Percentiles rank a stretch among this genome's conserved stretches.
Conservation (phyloP, 2,329 filamentous ascomycete species). For the Colletotrichum cereale region DNA sequence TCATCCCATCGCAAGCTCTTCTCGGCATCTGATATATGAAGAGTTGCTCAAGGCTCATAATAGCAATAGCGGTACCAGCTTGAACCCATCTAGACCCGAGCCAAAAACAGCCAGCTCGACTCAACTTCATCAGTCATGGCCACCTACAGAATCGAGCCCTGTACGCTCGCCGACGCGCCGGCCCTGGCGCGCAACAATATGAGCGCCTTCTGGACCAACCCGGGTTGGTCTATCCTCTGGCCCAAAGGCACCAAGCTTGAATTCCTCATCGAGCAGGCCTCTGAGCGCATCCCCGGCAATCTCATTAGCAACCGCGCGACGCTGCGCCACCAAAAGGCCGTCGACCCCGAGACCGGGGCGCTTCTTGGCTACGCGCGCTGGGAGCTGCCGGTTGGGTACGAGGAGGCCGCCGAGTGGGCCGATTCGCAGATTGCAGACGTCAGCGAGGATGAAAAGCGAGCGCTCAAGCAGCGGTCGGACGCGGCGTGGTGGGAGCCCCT, state of each 20-base stretch:
- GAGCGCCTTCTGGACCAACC: slow-evolving; percentile 44
- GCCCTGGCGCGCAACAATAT: slow-evolving; percentile 45
- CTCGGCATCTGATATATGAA: not conserved
- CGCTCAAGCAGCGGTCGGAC: slow-evolving; percentile 24
- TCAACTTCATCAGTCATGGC: not conserved
- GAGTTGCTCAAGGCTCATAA: no score
- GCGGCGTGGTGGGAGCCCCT: slow-evolving; percentile 36
- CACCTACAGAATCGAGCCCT: slow-evolving; percentile 30
- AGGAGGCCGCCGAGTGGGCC: slow-evolving; percentile 31
- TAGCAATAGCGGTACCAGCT: not conserved
- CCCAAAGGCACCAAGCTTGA: slow-evolving; percentile 25
- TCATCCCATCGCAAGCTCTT: no score
- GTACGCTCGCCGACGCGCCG: slow-evolving; percentile 42
- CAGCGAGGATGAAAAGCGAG: slow-evolving; percentile 32
- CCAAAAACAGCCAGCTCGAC: not conserved
- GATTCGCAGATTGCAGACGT: slow-evolving; percentile 38
- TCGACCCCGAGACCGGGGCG: slow-evolving; percentile 43
- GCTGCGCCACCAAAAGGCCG: slow-evolving; percentile 42
- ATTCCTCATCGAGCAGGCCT: slow-evolving; percentile 32
- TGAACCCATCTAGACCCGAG: not conserved
- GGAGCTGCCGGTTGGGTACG: slow-evolving; percentile 38
- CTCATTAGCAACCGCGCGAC: slow-evolving; percentile 40
- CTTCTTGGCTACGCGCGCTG: slow-evolving; percentile 45
- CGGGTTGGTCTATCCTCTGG: slow-evolving; percentile 43
- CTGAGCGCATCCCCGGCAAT: slow-evolving; percentile 40